Base-by-base conservation (phyloP, 345 rosid species). In the Limnanthes douglasii region DNA sequence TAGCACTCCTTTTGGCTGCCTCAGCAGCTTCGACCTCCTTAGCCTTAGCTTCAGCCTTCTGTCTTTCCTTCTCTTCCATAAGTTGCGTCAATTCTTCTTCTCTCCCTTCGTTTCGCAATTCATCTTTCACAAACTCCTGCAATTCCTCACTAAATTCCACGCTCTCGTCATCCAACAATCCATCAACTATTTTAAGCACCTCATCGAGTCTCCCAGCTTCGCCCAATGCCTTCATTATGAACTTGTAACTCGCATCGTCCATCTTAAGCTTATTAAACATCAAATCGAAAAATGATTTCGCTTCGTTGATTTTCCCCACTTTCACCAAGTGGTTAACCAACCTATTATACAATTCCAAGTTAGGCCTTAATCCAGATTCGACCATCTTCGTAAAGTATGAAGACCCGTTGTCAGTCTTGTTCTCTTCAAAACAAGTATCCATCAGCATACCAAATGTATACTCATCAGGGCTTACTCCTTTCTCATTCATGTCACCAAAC, bases 191-290 rank as follows among this genome's bases (percentile, higher is more conserved):
- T 64, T 68, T 62, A 24, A 83, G 78, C 62, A 88, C 48, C 38
- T 79, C 93, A 16, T 83, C 86, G 37, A 76, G 50, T 18, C 56
- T 69, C 37, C 78, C 78, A 6, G 39, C 78, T 43, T 75, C 76
- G 8, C 79, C 67, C 31, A 88, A 60, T 1, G 72, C 56, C 65
- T 48, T 65, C 72, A 73, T 70, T 51, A 88, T 88, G 57, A 72
- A 88, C 62, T 62, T 65, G 54, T 72, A 88, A 70, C 76, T 74
- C 0, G 47, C 71, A 24, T 62, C 68, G 11, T 88, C 81, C 90
- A 79, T 76, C 68, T 72, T 88, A 41, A 83, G 76, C 65, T 79
- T 88, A 65, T 50, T 74, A 54, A 72, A 74, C 97, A 88, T 83
- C 54, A 69, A 44, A 54, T 78, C 75, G 15, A 62, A 86, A 38